Evolutionary conservation across 23 red algal species (phyloP).

Genomic region (Chondrus crispus): DNA sequence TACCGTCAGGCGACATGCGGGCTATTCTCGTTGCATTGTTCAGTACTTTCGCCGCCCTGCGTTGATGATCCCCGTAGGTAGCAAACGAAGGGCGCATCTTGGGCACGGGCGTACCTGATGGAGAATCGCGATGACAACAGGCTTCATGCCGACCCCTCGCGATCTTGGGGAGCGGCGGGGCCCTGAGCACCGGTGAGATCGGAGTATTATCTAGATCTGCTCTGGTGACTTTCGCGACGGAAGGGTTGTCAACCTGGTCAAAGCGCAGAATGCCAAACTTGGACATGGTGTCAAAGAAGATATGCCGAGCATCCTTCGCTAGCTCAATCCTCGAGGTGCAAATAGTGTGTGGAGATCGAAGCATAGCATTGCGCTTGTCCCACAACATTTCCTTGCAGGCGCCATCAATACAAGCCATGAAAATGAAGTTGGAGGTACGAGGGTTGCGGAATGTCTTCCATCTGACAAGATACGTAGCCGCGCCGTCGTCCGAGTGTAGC

Average conservation of each 20-base stretch:
- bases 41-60: neutral
- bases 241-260: conserved; percentile 55
- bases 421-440: conserved; percentile 4
- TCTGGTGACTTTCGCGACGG: conserved; percentile 12
- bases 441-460: conserved; percentile 22
- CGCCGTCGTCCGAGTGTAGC: conserved; percentile 44
- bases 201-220: conserved; percentile 46
- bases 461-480: conserved; percentile 52
- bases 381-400: conserved; percentile 36
- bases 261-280: conserved; percentile 59
- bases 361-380: conserved; percentile 39
- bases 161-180: neutral
- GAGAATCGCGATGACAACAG: neutral
- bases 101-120: neutral
- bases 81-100: no score
- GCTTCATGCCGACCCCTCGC: neutral
- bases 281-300: conserved; percentile 69
- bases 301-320: conserved; percentile 9
- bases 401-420: conserved; percentile 59
- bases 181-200: neutral
- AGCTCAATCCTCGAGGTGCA: conserved; percentile 55
- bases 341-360: neutral
- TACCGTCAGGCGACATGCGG: conserved; percentile 52
- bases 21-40: conserved; percentile 5
- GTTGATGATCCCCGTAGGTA: no score